phyloP scores from a whole-genome alignment of 1,284 basidiomycete genomes.

The Cryptococcus floricola region DNA sequence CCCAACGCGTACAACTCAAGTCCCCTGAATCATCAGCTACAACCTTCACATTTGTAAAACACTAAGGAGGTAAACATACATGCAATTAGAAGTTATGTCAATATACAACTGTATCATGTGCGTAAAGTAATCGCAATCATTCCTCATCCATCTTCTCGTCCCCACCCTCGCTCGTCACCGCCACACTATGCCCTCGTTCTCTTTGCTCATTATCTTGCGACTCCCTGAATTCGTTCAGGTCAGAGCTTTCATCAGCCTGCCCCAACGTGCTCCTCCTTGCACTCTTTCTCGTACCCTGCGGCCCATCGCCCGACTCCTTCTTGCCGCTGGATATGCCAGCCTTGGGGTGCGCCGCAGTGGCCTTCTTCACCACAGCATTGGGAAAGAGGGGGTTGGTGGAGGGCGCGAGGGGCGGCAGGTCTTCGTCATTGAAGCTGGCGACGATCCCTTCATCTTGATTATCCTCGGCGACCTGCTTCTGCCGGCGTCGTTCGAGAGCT shows the following conservation, averaged over 20 bases:
- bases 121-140: background rate
- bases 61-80: background rate
- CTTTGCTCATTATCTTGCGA: background rate
- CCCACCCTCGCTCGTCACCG: background rate
- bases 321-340: background rate
- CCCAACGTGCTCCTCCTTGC: background rate
- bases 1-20: too few species aligned
- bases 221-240: background rate
- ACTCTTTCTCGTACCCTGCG: background rate
- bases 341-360: slow-evolving; percentile 40
- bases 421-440: slow-evolving; percentile 19
- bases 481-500: slow-evolving; percentile 37
- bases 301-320: background rate
- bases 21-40: background rate
- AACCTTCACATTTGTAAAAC: too few species aligned
- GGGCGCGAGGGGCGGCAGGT: slow-evolving; percentile 34
- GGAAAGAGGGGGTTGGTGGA: slow-evolving; percentile 45
- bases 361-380: slow-evolving; percentile 40
- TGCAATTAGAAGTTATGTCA: too few species aligned
- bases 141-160: slow-evolving; percentile 1
- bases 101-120: too few species aligned
- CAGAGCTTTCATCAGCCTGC: background rate
- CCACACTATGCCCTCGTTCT: background rate
- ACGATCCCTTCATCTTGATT: background rate
- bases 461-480: slow-evolving; percentile 18